Base-by-base conservation (phyloP, 352 stramenopile genomes). In the Phytophthora sansomeana region DNA sequence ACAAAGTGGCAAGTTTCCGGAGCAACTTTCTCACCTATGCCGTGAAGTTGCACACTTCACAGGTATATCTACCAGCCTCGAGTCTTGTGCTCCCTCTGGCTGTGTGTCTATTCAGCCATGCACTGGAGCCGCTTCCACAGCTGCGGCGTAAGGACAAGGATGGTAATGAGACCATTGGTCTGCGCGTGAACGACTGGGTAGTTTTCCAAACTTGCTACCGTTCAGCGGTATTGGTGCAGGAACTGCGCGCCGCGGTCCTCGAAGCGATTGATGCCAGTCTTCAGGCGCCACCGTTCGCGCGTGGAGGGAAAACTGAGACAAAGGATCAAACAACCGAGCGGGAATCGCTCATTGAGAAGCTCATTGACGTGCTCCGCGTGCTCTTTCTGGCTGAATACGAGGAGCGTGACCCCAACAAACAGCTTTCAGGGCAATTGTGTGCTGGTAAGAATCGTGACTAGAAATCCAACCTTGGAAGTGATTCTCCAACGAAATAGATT, bases 21-120 rank as follows among this genome's bases (percentile, higher is more conserved):
- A 91, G 82, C 26, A 73, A 76, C 19, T 95, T 91, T 53, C 68
- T 95, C 28, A 91, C 86, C 38, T 96, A 89, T 57, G 62, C 85
- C 9, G 69, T 93, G 19, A 95, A 95, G 70, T 73, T 96, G 11
- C 80, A 94, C 57, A 96, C 89, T 32, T 96, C 87, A 21, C 79
- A 91, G 41, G 80, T 96, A 35, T 95, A 92, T 71, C 47, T 96
- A 7, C 87, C 87, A 9, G 66, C 81, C 9, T 91, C 73, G 10
- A 91, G 77, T 24, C 65, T 92, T 52, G 86, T 96, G 28, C 60
- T 88, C 7, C 85, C 81, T 1, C 70, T 74, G 29, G 73, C 83
- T 5, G 58, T 95, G 28, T 88, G 82, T 30, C 46, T 96, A 16
- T 96, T 96, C 63, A 88, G 85, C 49, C 78, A 83, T 57, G 62